These are phyloP conservation scores for Aspergillus ellipticus DNA, from an alignment of 495 filamentous ascomycete genomes.

Conservation along the genomic window DNA sequence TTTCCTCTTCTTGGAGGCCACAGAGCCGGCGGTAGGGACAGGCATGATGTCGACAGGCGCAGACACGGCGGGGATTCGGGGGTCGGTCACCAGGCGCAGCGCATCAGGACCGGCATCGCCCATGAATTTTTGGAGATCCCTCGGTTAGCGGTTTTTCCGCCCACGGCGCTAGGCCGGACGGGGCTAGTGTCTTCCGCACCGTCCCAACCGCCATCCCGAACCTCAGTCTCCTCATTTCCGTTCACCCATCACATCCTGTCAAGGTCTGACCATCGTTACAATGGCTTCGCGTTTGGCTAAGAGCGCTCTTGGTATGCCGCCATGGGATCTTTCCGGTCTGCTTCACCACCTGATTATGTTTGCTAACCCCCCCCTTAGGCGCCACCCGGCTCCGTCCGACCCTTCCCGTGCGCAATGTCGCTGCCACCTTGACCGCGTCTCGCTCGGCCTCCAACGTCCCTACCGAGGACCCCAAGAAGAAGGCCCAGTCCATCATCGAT, in stretches of 20 bases:
- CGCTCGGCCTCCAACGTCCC: slow-evolving; percentile 76
- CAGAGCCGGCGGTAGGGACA: slow-evolving; percentile 16
- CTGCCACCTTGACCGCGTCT: slow-evolving; percentile 58
- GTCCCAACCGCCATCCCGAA: slow-evolving; percentile 73
- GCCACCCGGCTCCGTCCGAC: slow-evolving; percentile 83
- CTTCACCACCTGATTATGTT: slow-evolving; percentile 9
- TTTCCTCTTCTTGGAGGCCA: slow-evolving; percentile 43
- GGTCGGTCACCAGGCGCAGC: slow-evolving; percentile 3
- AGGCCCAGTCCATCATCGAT: slow-evolving; percentile 93
- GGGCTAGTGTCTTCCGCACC: slow-evolving; percentile 77
- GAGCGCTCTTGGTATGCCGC: slow-evolving; percentile 78
- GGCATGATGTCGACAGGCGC: slow-evolving; percentile 29
- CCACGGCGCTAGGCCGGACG: slow-evolving; percentile 63
- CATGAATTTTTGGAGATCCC: slow-evolving; percentile 31
- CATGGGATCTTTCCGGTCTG: background rate
- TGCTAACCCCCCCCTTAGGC: slow-evolving; percentile 55
- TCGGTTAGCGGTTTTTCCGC: slow-evolving; percentile 40
- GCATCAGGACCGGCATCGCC: slow-evolving; percentile 19
- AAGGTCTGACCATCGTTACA: slow-evolving; percentile 48
- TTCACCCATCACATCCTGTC: slow-evolving; percentile 39
- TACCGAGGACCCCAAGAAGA: slow-evolving; percentile 79
- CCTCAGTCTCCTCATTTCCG: slow-evolving; percentile 45
- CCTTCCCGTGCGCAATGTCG: slow-evolving; percentile 63
- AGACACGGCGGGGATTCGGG: background rate
- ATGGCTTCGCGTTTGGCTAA: slow-evolving; percentile 96